Percentiles rank a stretch among this genome's conserved stretches.
Conservation (phyloP, 1,139 yeast species). For the Blastobotrys ciferrii region DNA sequence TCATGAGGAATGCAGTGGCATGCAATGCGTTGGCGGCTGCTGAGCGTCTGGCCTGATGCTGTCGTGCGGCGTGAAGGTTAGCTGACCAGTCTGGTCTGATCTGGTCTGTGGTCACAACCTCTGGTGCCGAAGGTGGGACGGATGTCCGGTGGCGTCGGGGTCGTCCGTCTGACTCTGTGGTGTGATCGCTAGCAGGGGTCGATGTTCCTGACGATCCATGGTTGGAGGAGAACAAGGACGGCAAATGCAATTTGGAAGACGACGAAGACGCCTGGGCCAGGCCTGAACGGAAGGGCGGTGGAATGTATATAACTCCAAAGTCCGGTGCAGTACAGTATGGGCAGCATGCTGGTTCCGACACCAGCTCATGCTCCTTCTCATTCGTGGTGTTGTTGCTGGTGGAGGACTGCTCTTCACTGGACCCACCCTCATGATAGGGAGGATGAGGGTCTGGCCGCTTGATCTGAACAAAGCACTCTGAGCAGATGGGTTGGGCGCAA, state of each 20-base stretch:
- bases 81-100: constrained; percentile 93
- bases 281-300: constrained; percentile 44
- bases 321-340: constrained; percentile 90
- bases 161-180: constrained; percentile 10
- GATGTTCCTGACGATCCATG: constrained; percentile 15
- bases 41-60: constrained; percentile 75
- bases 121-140: constrained; percentile 30
- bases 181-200: constrained; percentile 15
- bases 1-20: constrained; percentile 63
- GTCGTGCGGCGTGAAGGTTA: constrained; percentile 66
- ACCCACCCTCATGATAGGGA: constrained; percentile 57
- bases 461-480: constrained; percentile 96
- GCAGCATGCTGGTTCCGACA: constrained; percentile 85
- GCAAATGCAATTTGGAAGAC: constrained; percentile 6
- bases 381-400: constrained; percentile 9
- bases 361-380: constrained; percentile 40
- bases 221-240: neutral
- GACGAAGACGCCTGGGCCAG: constrained; percentile 4
- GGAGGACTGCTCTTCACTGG: constrained; percentile 15
- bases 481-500: constrained; percentile 89
- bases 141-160: constrained; percentile 26
- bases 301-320: constrained; percentile 78
- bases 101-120: constrained; percentile 65
- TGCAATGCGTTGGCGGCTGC: constrained; percentile 96
- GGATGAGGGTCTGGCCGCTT: constrained; percentile 93